phyloP scores from a whole-genome alignment of 1,284 basidiomycete genomes.

The Inonotus hispidus region DNA sequence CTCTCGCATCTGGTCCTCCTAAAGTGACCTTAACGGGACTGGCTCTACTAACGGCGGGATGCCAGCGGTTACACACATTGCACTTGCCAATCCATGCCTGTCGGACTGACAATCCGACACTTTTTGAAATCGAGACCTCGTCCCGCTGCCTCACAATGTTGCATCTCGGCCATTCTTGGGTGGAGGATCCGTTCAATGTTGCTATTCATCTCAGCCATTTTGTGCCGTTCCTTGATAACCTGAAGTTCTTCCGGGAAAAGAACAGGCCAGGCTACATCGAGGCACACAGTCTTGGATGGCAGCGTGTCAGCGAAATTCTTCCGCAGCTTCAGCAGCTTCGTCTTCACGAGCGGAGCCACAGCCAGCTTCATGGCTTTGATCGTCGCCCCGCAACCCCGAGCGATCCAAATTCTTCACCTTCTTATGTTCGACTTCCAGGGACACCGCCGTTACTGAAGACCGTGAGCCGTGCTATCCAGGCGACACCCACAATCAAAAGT shows the following conservation, averaged over 20 bases:
- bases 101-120: conserved; percentile 39
- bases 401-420: conserved; percentile 26
- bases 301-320: conserved; percentile 57
- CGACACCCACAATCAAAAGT: conserved; percentile 38
- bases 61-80: conserved; percentile 56
- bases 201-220: conserved; percentile 70
- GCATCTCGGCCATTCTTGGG: conserved; percentile 69
- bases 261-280: conserved; percentile 65
- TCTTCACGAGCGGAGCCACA: conserved; percentile 41
- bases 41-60: conserved; percentile 49
- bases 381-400: conserved; percentile 19
- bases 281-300: conserved; percentile 51
- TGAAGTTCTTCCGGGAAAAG: conserved; percentile 72
- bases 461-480: conserved; percentile 41
- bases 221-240: conserved; percentile 56
- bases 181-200: conserved; percentile 57
- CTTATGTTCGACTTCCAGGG: conserved; percentile 43
- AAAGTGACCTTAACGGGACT: conserved; percentile 54
- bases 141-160: conserved; percentile 60
- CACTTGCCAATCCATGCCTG: conserved; percentile 56
- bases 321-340: conserved; percentile 65
- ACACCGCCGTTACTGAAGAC: conserved; percentile 45
- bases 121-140: conserved; percentile 41
- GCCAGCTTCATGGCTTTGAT: conserved; percentile 24
- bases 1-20: conserved; percentile 44